phyloP scores from a whole-genome alignment of 257 asterid genomes.

The Solanum sejunctum region DNA sequence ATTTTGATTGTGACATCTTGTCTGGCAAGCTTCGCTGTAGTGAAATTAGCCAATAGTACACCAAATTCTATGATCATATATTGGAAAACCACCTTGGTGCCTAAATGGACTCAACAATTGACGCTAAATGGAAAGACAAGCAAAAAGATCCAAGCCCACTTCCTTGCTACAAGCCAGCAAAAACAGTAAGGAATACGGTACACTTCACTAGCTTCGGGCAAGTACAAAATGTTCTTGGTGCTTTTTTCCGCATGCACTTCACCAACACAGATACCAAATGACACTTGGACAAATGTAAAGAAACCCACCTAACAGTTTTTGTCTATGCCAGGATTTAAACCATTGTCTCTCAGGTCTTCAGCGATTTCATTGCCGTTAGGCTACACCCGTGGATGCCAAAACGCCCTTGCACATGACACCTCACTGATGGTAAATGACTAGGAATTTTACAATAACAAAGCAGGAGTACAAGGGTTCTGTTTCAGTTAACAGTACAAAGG shows the following conservation, averaged over 20 bases:
- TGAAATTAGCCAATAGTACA: too few species aligned
- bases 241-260: neutral
- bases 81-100: neutral
- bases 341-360: neutral
- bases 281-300: neutral
- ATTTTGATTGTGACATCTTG: too few species aligned
- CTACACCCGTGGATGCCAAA: neutral
- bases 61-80: neutral
- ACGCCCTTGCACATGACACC: neutral
- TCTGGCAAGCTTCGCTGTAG: too few species aligned
- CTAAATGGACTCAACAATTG: neutral
- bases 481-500: neutral
- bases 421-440: neutral
- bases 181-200: neutral
- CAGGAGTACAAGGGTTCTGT: neutral
- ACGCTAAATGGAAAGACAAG: neutral
- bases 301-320: neutral
- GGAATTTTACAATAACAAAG: neutral
- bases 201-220: neutral
- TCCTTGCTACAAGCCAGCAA: neutral
- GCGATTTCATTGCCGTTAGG: neutral
- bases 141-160: neutral
- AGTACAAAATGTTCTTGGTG: neutral
- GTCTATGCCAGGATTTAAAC: neutral
- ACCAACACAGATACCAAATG: neutral